phyloP scores from a whole-genome alignment of 2,329 filamentous ascomycete genomes.

The Diaporthe caulivora region DNA sequence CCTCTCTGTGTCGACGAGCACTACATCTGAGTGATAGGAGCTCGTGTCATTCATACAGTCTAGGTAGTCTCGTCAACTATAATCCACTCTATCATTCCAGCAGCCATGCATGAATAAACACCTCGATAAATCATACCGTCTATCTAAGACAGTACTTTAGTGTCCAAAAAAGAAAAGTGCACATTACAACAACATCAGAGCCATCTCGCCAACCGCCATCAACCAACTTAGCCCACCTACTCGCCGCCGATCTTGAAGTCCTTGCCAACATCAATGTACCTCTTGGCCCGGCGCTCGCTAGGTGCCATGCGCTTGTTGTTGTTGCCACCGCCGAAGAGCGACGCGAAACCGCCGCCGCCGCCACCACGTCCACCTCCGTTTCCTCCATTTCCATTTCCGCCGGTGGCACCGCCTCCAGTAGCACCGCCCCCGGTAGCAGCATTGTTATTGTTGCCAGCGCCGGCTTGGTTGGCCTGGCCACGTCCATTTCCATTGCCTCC shows the following conservation, averaged over 20 bases:
- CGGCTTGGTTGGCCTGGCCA: background rate
- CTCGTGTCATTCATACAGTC: background rate
- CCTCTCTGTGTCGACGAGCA: background rate
- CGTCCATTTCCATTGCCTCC: background rate
- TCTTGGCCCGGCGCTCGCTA: constrained; percentile 3
- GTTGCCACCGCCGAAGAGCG: background rate
- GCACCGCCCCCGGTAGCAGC: background rate
- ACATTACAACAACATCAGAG: constrained; percentile 8
- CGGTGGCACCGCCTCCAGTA: background rate
- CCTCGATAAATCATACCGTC: constrained; percentile 6
- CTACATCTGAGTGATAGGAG: background rate
- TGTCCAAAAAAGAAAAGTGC: background rate
- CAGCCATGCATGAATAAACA: background rate
- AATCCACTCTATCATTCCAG: background rate
- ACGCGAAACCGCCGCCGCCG: background rate
- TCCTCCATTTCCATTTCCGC: background rate
- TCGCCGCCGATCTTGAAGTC: constrained; percentile 2
- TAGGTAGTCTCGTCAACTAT: background rate
- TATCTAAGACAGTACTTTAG: constrained; percentile 13
- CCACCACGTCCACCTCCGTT: background rate
- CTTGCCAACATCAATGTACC: constrained; percentile 14
- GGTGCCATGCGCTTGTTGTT: constrained; percentile 31
- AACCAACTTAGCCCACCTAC: background rate
- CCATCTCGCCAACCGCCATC: background rate
- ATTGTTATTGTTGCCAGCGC: background rate